Base-by-base conservation (phyloP, 208 protist genomes). In the Trypanosoma scelopori region DNA sequence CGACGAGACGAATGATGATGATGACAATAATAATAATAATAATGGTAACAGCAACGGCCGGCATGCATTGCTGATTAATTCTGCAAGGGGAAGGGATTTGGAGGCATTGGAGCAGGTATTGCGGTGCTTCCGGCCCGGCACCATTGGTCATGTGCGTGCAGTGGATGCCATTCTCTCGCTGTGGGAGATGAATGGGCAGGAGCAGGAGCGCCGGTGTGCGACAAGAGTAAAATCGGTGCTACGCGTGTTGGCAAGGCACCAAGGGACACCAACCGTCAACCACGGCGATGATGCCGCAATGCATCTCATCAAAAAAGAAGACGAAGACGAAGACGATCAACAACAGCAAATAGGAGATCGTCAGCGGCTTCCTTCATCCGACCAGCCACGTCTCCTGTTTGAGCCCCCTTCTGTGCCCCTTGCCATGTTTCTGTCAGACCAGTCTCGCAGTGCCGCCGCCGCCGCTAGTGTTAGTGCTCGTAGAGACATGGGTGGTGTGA, bases 81-180 rank as follows among this genome's bases (percentile, higher is more conserved):
- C 13, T 42, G 37, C n/a, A 15, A 59, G 3, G 0, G 13, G 30
- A 49, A 41, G 0, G 27, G 23, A 65, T 42, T 13, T 58, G 46
- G 41, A 72, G 20, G 35, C 27, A 6, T 56, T 69, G 55, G 61
- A 67, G 43, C 65, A 59, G 20, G 35, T 30, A 12, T 16, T 85
- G 20, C 11, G 50, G 3, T 13, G 46, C 13, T 63, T 73, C 32
- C 74, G 65, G 2, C 76, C 79, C 0, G 81, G 79, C 25, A 82
- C 76, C 27, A 37, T 50, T 32, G 82, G 60, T 20, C 85, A 88
- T 60, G 80, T 91, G 18, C 25, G 53, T 13, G 85, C 71, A 1
- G 74, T 78, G 5, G 52, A 75, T 5, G 52, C 65, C 2, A 46
- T 85, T 55, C 69, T 91, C 22, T 60, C 58, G 5, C 30, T 76